Conservation (phyloP, 2,329 filamentous ascomycete genomes). For the Nakataea oryzae region DNA sequence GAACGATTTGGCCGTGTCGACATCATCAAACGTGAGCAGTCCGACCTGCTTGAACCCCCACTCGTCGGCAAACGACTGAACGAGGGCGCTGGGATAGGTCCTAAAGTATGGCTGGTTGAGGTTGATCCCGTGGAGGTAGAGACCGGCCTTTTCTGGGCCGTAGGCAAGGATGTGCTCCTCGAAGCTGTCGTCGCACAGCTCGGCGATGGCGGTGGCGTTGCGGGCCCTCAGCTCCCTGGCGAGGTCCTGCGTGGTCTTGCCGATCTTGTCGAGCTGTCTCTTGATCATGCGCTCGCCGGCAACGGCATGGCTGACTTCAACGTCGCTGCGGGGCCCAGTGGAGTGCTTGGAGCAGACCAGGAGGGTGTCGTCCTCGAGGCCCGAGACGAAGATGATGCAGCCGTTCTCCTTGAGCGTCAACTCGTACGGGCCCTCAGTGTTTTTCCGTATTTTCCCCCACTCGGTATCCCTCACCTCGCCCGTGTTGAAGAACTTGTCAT, state of each 20-base stretch:
- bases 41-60: slow-evolving; percentile 94
- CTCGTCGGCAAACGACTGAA: slow-evolving; percentile 78
- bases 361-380: slow-evolving; percentile 77
- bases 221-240: slow-evolving; percentile 64
- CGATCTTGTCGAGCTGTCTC: slow-evolving; percentile 64
- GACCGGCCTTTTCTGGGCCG: slow-evolving; percentile 67
- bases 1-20: slow-evolving; percentile 66
- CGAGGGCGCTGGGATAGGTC: slow-evolving; percentile 73
- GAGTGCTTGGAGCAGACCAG: slow-evolving; percentile 99
- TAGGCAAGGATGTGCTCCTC: slow-evolving; percentile 97
- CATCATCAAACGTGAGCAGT: slow-evolving; percentile 65
- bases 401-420: slow-evolving; percentile 96
- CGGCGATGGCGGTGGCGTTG: slow-evolving; percentile 90
- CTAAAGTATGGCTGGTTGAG: slow-evolving; percentile 87
- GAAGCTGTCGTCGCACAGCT: slow-evolving; percentile 91
- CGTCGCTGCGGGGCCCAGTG: slow-evolving; percentile 67
- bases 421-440: slow-evolving; percentile 84
- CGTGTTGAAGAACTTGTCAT: slow-evolving; percentile 98
- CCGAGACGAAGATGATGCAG: slow-evolving; percentile 97
- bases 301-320: slow-evolving; percentile 67
- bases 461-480: slow-evolving; percentile 71
- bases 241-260: slow-evolving; percentile 69
- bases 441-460: slow-evolving; percentile 67
- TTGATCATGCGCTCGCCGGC: slow-evolving; percentile 78
- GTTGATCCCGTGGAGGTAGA: slow-evolving; percentile 95